Percentiles rank a stretch among this genome's conserved stretches.
These are phyloP conservation scores for Leucogyrophana mollusca DNA, from an alignment of 768 basidiomycete species.

Conservation along the genomic window DNA sequence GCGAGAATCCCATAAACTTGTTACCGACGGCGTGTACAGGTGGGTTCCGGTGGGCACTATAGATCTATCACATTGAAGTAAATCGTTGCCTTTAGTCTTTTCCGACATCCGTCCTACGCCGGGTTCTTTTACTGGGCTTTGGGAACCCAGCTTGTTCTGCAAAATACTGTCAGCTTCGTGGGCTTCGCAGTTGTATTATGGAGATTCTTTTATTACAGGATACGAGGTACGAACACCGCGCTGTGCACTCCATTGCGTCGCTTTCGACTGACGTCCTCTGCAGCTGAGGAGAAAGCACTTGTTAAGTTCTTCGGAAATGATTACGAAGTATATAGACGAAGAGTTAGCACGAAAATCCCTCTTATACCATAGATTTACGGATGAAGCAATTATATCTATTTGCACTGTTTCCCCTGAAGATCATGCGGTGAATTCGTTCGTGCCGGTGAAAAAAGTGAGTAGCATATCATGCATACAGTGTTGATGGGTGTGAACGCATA, in stretches of 20 bases:
- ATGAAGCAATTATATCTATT: background rate
- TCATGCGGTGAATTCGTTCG: background rate
- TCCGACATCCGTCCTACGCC: conserved; percentile 93
- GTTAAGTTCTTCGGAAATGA: conserved; percentile 88
- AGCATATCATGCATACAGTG: conserved; percentile 24
- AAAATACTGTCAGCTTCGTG: conserved; percentile 76
- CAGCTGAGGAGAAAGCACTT: conserved; percentile 82
- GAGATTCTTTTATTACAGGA: conserved; percentile 84
- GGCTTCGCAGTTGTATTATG: conserved; percentile 70
- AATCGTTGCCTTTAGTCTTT: conserved; percentile 50
- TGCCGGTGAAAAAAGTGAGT: conserved; percentile 5
- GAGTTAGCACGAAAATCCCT: conserved; percentile 87
- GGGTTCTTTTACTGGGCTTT: conserved; percentile 99
- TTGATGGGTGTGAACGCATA: conserved; percentile 19
- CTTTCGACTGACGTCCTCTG: background rate
- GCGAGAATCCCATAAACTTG: conserved; percentile 69
- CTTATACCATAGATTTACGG: conserved; percentile 57
- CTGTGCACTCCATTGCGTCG: no score
- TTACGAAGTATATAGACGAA: conserved; percentile 72
- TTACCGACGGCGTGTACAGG: conserved; percentile 89
- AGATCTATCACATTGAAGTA: conserved; percentile 11
- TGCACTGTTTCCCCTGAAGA: conserved; percentile 1
- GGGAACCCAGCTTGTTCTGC: conserved; percentile 88
- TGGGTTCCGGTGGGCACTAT: conserved; percentile 42
- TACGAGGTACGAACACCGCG: conserved; percentile 54